Evolutionary conservation across 2,329 filamentous ascomycete species (phyloP).

Genomic region (Hymenoscyphus infarciens): DNA sequence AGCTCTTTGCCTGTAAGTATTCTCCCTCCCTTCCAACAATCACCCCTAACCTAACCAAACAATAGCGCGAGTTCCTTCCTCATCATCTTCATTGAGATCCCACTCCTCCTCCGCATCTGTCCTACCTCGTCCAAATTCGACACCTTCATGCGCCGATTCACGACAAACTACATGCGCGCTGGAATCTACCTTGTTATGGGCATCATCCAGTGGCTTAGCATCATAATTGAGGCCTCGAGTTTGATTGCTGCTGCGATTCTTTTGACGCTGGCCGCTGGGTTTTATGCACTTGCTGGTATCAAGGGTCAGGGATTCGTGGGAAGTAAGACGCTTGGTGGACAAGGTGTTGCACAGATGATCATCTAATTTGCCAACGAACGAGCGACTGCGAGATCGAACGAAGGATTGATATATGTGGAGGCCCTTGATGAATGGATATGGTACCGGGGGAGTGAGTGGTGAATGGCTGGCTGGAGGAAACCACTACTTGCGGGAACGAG

Average conservation of each 20-base stretch:
- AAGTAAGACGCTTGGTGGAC: constrained; percentile 93
- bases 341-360: constrained; percentile 96
- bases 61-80: constrained; percentile 65
- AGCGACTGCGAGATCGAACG: too few relatives aligned
- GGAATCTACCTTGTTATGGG: constrained; percentile 80
- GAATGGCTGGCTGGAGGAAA: neutral
- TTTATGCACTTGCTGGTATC: constrained; percentile 75
- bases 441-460: neutral
- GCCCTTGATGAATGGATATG: neutral
- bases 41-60: constrained; percentile 1
- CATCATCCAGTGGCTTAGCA: constrained; percentile 78
- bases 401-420: neutral
- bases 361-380: constrained; percentile 50
- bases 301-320: constrained; percentile 84
- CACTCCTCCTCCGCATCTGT: constrained; percentile 93
- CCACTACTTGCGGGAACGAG: neutral
- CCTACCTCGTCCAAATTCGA: constrained; percentile 91
- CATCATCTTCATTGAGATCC: constrained; percentile 85
- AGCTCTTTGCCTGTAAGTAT: constrained; percentile 51
- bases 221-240: constrained; percentile 61
- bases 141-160: constrained; percentile 81
- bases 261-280: constrained; percentile 69
- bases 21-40: neutral
- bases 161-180: constrained; percentile 95
- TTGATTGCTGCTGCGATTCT: constrained; percentile 85